Evolutionary conservation across 2,329 filamentous ascomycete species (phyloP).

Genomic region (Aspergillus luchuensis): DNA sequence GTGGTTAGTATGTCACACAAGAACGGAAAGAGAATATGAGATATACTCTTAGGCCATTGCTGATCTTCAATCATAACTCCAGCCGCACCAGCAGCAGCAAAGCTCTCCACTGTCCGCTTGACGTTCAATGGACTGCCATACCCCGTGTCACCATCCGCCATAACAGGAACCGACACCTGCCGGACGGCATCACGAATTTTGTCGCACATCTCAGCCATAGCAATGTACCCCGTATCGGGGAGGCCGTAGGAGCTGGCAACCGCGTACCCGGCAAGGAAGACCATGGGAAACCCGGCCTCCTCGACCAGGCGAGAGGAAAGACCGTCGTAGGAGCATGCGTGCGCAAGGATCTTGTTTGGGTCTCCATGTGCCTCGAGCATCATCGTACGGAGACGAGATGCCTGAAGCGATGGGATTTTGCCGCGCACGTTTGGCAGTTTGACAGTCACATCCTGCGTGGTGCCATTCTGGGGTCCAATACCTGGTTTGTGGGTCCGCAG

Average conservation of each 20-base stretch:
- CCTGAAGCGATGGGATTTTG: conserved; percentile 42
- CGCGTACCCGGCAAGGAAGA: conserved; percentile 49
- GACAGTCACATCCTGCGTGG: neutral
- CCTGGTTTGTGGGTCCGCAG: neutral
- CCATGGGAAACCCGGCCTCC: conserved; percentile 50
- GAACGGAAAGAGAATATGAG: too few relatives aligned
- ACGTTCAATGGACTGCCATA: conserved; percentile 54
- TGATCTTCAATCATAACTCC: conserved; percentile 52
- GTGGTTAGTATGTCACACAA: too few relatives aligned
- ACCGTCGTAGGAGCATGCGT: conserved; percentile 48
- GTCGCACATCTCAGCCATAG: conserved; percentile 49
- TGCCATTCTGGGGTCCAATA: neutral
- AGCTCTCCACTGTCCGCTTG: conserved; percentile 48
- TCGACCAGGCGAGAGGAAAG: conserved; percentile 49
- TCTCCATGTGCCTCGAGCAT: conserved; percentile 43
- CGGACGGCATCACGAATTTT: conserved; percentile 49
- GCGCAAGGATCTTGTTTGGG: conserved; percentile 48
- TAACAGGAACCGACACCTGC: conserved; percentile 42
- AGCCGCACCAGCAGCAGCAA: conserved; percentile 44
- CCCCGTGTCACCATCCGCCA: conserved; percentile 53
- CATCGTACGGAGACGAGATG: conserved; percentile 34
- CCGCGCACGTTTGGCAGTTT: conserved; percentile 37
- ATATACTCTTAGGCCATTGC: conserved; percentile 52
- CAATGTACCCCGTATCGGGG: conserved; percentile 54
- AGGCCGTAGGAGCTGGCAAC: conserved; percentile 46